These are phyloP conservation scores for Trichomonascaceae sp. DNA, from an alignment of 1,139 yeast genomes.

Conservation along the genomic window DNA sequence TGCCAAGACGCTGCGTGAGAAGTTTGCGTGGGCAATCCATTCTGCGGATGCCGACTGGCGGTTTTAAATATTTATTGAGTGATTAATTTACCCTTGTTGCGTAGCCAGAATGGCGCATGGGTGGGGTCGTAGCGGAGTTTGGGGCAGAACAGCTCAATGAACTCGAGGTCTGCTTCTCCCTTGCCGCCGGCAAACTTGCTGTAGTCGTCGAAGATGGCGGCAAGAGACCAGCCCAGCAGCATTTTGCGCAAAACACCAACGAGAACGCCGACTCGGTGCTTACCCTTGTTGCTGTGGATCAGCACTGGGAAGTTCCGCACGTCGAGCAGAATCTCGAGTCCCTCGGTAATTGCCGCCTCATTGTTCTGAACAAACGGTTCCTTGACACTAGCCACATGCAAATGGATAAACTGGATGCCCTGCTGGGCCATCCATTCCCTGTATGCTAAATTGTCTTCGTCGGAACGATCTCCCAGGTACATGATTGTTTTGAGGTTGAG, in stretches of 20 bases:
- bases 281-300: slow-evolving; percentile 89
- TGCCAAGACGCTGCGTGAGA: slow-evolving; percentile 81
- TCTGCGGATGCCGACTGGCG: slow-evolving; percentile 82
- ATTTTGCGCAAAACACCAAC: slow-evolving; percentile 79
- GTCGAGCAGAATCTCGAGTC: slow-evolving; percentile 53
- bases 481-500: slow-evolving; percentile 66
- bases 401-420: slow-evolving; percentile 46
- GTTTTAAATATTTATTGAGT: slow-evolving; percentile 30
- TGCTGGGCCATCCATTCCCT: slow-evolving; percentile 46
- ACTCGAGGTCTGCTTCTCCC: slow-evolving; percentile 78
- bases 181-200: slow-evolving; percentile 88
- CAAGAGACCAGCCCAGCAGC: slow-evolving; percentile 84
- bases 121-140: slow-evolving; percentile 17
- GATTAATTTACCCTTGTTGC: too few species aligned
- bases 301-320: slow-evolving; percentile 71
- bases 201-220: slow-evolving; percentile 90
- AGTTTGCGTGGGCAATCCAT: slow-evolving; percentile 93
- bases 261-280: slow-evolving; percentile 83
- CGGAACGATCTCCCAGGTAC: slow-evolving; percentile 54
- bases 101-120: slow-evolving; percentile 23
- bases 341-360: slow-evolving; percentile 43
- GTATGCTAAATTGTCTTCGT: slow-evolving; percentile 47
- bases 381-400: slow-evolving; percentile 56
- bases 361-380: slow-evolving; percentile 58
- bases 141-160: slow-evolving; percentile 19